Evolutionary conservation across 2,329 filamentous ascomycete genomes (phyloP).

Genomic region (Lizonia empirigonia): DNA sequence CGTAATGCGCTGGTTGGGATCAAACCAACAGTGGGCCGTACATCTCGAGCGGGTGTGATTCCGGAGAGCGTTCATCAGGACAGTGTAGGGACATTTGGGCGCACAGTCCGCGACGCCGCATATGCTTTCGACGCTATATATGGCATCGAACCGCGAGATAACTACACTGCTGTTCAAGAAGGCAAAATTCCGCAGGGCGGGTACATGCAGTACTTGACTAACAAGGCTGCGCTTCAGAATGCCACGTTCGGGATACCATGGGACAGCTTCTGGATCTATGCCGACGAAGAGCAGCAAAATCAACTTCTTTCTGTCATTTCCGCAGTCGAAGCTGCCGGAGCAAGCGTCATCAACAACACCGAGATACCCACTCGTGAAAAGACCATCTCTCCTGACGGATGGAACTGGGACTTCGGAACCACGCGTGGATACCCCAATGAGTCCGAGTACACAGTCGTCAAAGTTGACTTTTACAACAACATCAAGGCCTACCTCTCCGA

Average conservation of each 20-base stretch:
- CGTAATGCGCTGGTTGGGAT: slow-evolving; percentile 73
- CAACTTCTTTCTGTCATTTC: slow-evolving; percentile 58
- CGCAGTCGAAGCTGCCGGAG: slow-evolving; percentile 65
- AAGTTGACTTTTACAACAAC: slow-evolving; percentile 73
- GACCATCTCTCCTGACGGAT: slow-evolving; percentile 69
- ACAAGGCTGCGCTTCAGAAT: slow-evolving; percentile 60
- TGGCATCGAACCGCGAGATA: slow-evolving; percentile 66
- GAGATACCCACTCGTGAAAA: slow-evolving; percentile 68
- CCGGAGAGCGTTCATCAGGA: slow-evolving; percentile 73
- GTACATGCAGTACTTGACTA: slow-evolving; percentile 63
- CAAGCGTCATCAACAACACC: slow-evolving; percentile 70
- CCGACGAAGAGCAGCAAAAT: slow-evolving; percentile 60
- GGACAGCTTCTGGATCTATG: slow-evolving; percentile 71
- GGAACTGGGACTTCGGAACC: slow-evolving; percentile 74
- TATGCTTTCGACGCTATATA: slow-evolving; percentile 72
- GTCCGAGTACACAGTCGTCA: slow-evolving; percentile 75
- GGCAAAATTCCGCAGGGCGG: slow-evolving; percentile 61
- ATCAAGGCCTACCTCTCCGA: slow-evolving; percentile 67
- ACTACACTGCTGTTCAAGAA: slow-evolving; percentile 66
- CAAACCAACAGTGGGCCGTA: slow-evolving; percentile 77
- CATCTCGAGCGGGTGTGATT: slow-evolving; percentile 63
- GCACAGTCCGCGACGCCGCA: slow-evolving; percentile 71
- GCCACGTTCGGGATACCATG: slow-evolving; percentile 74
- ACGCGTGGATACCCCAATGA: slow-evolving; percentile 70
- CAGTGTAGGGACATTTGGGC: slow-evolving; percentile 69